These are phyloP conservation scores for Vitis hybrid DNA, from an alignment of 177 flowering plant genomes.

Conservation along the genomic window DNA sequence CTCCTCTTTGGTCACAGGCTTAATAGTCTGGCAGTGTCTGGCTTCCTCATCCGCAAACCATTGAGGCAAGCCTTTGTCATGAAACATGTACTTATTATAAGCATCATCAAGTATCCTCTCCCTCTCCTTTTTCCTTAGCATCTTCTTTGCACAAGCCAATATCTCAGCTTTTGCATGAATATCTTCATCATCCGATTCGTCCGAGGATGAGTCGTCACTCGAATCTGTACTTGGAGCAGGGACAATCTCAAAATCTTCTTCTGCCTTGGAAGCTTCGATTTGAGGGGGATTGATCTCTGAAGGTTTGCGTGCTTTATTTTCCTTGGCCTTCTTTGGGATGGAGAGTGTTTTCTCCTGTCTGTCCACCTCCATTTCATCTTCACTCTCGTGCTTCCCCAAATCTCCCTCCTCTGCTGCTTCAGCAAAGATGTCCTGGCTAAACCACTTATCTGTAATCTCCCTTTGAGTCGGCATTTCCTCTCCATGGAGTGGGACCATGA, in stretches of 20 bases:
- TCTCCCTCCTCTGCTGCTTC: slow-evolving; percentile 58
- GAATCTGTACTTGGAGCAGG: slow-evolving; percentile 85
- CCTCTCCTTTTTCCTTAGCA: slow-evolving; percentile 86
- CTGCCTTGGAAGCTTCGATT: slow-evolving; percentile 26
- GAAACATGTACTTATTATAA: slow-evolving; percentile 81
- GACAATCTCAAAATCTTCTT: slow-evolving; percentile 77
- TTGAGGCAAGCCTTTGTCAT: slow-evolving; percentile 73
- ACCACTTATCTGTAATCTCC: slow-evolving; percentile 75
- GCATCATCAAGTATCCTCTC: slow-evolving; percentile 86
- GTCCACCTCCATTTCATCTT: slow-evolving; percentile 67
- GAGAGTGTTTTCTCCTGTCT: slow-evolving; percentile 18
- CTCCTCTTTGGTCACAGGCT: slow-evolving; percentile 90
- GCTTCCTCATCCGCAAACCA: slow-evolving; percentile 91
- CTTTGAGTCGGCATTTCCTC: slow-evolving; percentile 57
- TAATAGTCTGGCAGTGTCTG: slow-evolving; percentile 59
- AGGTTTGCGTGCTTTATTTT: slow-evolving; percentile 11
- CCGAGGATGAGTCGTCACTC: slow-evolving; percentile 69
- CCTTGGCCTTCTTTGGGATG: slow-evolving; percentile 26
- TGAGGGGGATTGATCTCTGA: slow-evolving; percentile 10
- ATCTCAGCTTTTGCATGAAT: slow-evolving; percentile 68
- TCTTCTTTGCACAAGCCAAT: slow-evolving; percentile 78
- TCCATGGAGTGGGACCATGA: slow-evolving; percentile 66
- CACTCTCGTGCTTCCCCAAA: slow-evolving; percentile 43
- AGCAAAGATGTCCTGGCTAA: slow-evolving; percentile 83
- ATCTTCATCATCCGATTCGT: slow-evolving; percentile 64